phyloP scores from a whole-genome alignment of 2,329 filamentous ascomycete species.

The Fusarium mundagurra region DNA sequence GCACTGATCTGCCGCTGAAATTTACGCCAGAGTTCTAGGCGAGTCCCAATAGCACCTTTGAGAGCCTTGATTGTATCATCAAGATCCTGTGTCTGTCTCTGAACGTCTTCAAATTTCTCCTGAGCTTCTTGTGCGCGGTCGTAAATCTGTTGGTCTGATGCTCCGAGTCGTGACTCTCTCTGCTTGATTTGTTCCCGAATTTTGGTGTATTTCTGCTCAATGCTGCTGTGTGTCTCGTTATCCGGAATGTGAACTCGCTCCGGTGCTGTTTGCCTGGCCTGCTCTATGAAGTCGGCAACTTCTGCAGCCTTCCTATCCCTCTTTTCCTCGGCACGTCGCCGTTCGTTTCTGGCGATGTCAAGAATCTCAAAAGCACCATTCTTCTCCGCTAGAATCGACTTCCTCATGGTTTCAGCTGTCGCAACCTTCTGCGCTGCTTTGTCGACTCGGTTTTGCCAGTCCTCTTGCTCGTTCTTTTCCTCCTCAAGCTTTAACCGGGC shows the following conservation, averaged over 20 bases:
- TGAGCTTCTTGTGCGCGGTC: constrained; percentile 55
- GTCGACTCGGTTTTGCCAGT: constrained; percentile 58
- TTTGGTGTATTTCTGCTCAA: constrained; percentile 64
- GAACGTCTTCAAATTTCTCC: constrained; percentile 55
- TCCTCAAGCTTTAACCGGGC: constrained; percentile 51
- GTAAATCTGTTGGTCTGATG: constrained; percentile 71
- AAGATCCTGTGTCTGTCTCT: constrained; percentile 53
- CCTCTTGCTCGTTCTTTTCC: constrained; percentile 48
- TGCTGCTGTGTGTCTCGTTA: constrained; percentile 68
- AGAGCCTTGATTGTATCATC: constrained; percentile 56
- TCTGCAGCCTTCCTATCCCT: constrained; percentile 56
- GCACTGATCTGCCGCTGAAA: constrained; percentile 89
- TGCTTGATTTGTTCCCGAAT: constrained; percentile 68
- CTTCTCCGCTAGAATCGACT: constrained; percentile 66
- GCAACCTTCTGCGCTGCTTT: constrained; percentile 67
- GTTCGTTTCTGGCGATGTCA: constrained; percentile 59
- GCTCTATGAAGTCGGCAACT: constrained; percentile 63
- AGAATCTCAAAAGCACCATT: constrained; percentile 66
- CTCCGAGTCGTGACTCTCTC: constrained; percentile 68
- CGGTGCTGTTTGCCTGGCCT: constrained; percentile 64
- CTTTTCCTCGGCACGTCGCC: constrained; percentile 56
- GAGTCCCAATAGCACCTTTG: constrained; percentile 71
- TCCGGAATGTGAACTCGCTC: constrained; percentile 70
- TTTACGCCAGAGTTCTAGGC: constrained; percentile 78
- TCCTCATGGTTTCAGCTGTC: constrained; percentile 59